phyloP scores from a whole-genome alignment of 495 filamentous ascomycete species.

The Neurospora terricola region DNA sequence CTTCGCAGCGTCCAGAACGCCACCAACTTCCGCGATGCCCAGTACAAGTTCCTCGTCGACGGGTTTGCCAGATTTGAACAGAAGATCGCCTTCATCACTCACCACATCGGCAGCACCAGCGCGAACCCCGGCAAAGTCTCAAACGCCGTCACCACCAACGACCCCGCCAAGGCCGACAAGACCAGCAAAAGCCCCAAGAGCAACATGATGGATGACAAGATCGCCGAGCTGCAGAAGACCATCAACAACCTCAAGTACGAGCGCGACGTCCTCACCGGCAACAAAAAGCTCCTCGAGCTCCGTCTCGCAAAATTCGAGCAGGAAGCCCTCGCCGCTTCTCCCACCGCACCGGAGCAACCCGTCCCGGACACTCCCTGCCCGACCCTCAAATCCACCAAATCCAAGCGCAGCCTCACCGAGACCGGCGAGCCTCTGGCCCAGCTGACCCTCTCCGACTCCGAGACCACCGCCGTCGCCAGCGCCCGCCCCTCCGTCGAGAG shows the following conservation, averaged over 20 bases:
- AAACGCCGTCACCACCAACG: not conserved
- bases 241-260: not conserved
- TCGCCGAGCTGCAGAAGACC: not conserved
- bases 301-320: not conserved
- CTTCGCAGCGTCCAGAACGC: not conserved
- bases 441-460: not conserved
- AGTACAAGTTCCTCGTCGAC: not conserved
- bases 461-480: not conserved
- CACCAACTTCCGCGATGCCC: not conserved
- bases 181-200: not conserved
- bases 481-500: not conserved
- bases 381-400: not conserved
- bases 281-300: not conserved
- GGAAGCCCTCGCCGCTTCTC: not conserved
- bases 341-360: not conserved
- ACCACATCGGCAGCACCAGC: too few species aligned
- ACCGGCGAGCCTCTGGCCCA: not conserved
- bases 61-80: not conserved
- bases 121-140: not conserved
- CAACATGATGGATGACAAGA: not conserved
- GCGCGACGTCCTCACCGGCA: not conserved
- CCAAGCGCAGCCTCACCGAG: not conserved
- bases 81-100: not conserved
- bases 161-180: not conserved
- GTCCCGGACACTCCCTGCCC: not conserved